Conservation (phyloP, 805 yeast genomes). For the Nakazawaea wickerhamii region DNA sequence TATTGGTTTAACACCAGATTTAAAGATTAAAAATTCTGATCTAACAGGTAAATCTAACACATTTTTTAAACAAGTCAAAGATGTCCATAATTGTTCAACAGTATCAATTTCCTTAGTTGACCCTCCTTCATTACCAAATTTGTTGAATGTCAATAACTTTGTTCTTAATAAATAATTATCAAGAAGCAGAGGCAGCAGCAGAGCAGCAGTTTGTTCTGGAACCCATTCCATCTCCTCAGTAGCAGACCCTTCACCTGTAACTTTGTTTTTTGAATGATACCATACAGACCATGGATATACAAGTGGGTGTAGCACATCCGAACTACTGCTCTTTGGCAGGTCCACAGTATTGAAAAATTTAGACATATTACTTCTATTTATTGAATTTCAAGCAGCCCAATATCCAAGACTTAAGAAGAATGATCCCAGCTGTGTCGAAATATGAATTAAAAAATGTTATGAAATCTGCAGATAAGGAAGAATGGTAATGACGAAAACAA, state of each 20-base stretch:
- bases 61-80: slow-evolving; percentile 33
- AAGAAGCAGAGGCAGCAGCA: slow-evolving; percentile 23
- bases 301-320: slow-evolving; percentile 25
- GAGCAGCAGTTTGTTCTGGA: neutral
- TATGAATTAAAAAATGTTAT: no score
- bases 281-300: slow-evolving; percentile 47
- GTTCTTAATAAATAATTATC: slow-evolving; percentile 44
- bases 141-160: slow-evolving; percentile 34
- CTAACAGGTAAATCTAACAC: slow-evolving; percentile 36
- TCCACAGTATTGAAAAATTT: slow-evolving; percentile 5
- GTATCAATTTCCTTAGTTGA: slow-evolving; percentile 31
- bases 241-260: no score
- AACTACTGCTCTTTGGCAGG: neutral
- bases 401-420: neutral
- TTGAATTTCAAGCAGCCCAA: no score
- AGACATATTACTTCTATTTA: slow-evolving; percentile 5
- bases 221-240: slow-evolving; percentile 3
- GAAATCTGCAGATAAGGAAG: no score
- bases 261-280: slow-evolving; percentile 36
- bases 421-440: no score
- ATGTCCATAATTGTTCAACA: slow-evolving; percentile 49
- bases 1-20: slow-evolving; percentile 54
- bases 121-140: slow-evolving; percentile 18
- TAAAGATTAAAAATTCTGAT: slow-evolving; percentile 52
- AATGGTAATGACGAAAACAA: neutral